Conservation (phyloP, 2,329 filamentous ascomycete genomes). For the Colletotrichum navitas region DNA sequence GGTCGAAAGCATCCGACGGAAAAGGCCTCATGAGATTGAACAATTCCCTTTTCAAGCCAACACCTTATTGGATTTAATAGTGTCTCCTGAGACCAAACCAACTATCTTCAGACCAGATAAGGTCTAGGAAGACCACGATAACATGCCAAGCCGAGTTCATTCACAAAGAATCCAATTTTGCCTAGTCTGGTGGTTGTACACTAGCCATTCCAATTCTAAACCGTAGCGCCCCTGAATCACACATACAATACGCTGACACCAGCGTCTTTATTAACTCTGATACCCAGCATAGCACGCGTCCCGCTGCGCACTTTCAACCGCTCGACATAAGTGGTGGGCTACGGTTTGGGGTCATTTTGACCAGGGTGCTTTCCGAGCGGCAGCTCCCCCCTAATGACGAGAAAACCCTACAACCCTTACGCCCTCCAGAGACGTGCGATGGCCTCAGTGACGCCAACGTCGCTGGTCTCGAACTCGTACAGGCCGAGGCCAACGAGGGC, state of each 20-base stretch:
- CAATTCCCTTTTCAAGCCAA: not conserved
- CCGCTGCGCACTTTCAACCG: constrained; percentile 7
- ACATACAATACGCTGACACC: constrained; percentile 24
- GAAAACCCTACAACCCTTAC: constrained; percentile 52
- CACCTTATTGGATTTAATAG: not conserved
- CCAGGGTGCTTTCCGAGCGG: not conserved
- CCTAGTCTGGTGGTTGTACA: constrained; percentile 42
- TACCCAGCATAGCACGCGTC: constrained; percentile 6
- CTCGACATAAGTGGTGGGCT: constrained; percentile 3
- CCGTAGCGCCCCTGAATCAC: constrained; percentile 41
- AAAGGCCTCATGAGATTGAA: not conserved
- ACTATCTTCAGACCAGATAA: not conserved
- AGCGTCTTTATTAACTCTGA: constrained; percentile 9
- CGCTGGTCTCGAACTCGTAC: constrained; percentile 99
- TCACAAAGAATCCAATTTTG: constrained; percentile 40
- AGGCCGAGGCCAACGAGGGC: constrained; percentile 86
- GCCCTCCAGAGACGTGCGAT: constrained; percentile 92
- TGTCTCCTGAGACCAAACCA: not conserved
- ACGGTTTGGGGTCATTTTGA: not conserved
- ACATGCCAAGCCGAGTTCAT: not conserved
- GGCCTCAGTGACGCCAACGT: constrained; percentile 92
- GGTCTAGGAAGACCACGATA: no score
- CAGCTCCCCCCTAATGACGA: not conserved
- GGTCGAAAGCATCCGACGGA: not conserved
- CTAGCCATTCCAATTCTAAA: constrained; percentile 41